These are phyloP conservation scores for Neonectria punicea DNA, from an alignment of 2,329 filamentous ascomycete species.

Conservation along the genomic window DNA sequence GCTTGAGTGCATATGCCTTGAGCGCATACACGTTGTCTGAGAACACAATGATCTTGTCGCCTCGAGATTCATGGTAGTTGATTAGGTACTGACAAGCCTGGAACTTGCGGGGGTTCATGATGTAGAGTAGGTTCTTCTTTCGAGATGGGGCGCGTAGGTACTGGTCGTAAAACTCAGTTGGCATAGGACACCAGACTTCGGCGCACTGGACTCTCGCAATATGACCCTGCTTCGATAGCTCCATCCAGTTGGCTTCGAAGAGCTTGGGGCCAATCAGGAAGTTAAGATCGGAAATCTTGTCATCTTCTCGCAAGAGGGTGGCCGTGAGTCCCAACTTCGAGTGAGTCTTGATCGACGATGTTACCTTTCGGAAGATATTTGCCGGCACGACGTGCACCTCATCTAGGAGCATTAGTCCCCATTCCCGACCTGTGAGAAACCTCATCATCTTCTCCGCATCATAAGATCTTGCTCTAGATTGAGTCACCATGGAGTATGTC, in stretches of 20 bases:
- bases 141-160: slow-evolving; percentile 77
- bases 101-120: slow-evolving; percentile 98
- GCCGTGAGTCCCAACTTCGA: slow-evolving; percentile 95
- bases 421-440: slow-evolving; percentile 88
- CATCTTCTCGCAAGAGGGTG: slow-evolving; percentile 93
- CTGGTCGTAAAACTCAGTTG: slow-evolving; percentile 95
- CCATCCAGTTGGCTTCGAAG: slow-evolving; percentile 99
- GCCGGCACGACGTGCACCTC: slow-evolving; percentile 98
- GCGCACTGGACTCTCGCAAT: slow-evolving; percentile 98
- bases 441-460: slow-evolving; percentile 98
- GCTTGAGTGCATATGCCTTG: slow-evolving; percentile 82
- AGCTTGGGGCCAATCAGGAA: slow-evolving; percentile 97
- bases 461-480: slow-evolving; percentile 85
- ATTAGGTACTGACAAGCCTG: slow-evolving; percentile 98
- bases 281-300: slow-evolving; percentile 97
- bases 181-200: slow-evolving; percentile 99
- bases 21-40: slow-evolving; percentile 97
- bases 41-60: slow-evolving; percentile 98
- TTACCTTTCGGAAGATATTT: slow-evolving; percentile 95
- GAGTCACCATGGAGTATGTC: slow-evolving; percentile 99
- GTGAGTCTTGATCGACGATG: slow-evolving; percentile 91
- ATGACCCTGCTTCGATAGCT: slow-evolving; percentile 94
- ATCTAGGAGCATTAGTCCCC: slow-evolving; percentile 96
- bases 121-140: slow-evolving; percentile 73
- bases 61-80: slow-evolving; percentile 92